Evolutionary conservation across 208 protist species (phyloP), one percentile per base, ranked within the genome.

Genomic region (Trypanosoma lewisi): DNA sequence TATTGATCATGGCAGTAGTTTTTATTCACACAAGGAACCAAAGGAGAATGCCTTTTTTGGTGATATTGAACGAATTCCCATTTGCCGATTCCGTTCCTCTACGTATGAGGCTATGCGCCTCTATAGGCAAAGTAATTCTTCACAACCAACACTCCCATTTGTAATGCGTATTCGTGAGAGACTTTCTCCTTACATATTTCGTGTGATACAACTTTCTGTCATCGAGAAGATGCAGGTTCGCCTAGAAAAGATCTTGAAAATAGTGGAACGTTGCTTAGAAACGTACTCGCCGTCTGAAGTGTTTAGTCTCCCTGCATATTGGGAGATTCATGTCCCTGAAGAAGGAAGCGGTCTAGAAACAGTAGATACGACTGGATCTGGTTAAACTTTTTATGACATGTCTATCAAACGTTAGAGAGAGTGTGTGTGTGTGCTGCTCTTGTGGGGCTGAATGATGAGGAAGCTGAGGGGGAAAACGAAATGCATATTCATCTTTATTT

Each of bases 11-110:
- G 87, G 87, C 19, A 91, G 83, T 56, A 89, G 83, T 54, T 77
- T 94, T 4, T 87, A 94, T 60, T 89, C 87, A 8, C 82, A 87
- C 71, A 87, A 81, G 65, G 83, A 94, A 53, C 72, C 75, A n/a
- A 30, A 68, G 11, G 77, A 62, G 4, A 91, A 80, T 41, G 71
- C 75, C 12, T 94, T 94, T 65, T 82, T 76, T 55, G 87, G 87
- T 2, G 60, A 82, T 19, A 23, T 68, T 14, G 67, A 68, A 17
- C 66, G 73, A 33, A 82, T 91, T 52, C 34, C 57, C 9, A 75
- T 94, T 56, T 94, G 87, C 63, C 83, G 87, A 49, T 94, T 85
- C 51, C 81, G 87, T 19, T 59, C 59, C 3, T 80, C 76, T 21
- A 89, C 82, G 4, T 83, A 80, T 48, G 68, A 79, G 9, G 37